These are phyloP conservation scores for Fusarium verrucosum DNA, from an alignment of 2,329 filamentous ascomycete genomes.

Conservation along the genomic window DNA sequence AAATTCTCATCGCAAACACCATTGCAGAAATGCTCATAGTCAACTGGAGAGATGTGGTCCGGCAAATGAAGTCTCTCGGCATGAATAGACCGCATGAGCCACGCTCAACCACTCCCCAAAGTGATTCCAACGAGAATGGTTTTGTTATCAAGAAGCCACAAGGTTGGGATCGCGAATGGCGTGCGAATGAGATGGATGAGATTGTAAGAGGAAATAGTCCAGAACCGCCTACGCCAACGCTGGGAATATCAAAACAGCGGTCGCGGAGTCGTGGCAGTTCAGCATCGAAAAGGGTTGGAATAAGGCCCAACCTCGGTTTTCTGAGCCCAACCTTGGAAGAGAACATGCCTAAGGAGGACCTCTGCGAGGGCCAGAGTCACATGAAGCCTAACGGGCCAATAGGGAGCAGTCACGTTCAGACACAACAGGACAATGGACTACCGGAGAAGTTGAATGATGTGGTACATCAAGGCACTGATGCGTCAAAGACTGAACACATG, in stretches of 20 bases:
- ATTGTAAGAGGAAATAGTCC: constrained; percentile 45
- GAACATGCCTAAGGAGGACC: constrained; percentile 27
- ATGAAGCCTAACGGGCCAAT: not conserved
- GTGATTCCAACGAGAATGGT: constrained; percentile 49
- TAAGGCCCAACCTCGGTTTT: constrained; percentile 38
- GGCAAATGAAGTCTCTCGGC: constrained; percentile 64
- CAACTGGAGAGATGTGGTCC: constrained; percentile 71
- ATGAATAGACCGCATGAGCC: constrained; percentile 40
- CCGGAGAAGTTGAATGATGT: not conserved
- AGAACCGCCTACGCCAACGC: constrained; percentile 50
- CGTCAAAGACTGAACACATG: not conserved
- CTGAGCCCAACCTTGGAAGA: constrained; percentile 50
- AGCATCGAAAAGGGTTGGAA: constrained; percentile 34
- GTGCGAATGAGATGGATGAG: constrained; percentile 31
- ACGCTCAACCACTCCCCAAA: constrained; percentile 23
- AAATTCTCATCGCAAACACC: constrained; percentile 65
- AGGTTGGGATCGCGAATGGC: constrained; percentile 45
- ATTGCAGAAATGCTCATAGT: constrained; percentile 73
- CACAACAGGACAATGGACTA: not conserved
- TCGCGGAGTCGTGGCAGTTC: constrained; percentile 35
- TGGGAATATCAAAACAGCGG: constrained; percentile 36
- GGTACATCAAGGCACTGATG: not conserved
- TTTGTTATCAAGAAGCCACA: constrained; percentile 52
- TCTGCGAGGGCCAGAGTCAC: not conserved
- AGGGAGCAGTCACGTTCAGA: not conserved